Evolutionary conservation across 192 early-diverging fungal genomes (phyloP), one percentile per base, ranked within the genome.

Genomic region (Rhizoclosmatium globosum): DNA sequence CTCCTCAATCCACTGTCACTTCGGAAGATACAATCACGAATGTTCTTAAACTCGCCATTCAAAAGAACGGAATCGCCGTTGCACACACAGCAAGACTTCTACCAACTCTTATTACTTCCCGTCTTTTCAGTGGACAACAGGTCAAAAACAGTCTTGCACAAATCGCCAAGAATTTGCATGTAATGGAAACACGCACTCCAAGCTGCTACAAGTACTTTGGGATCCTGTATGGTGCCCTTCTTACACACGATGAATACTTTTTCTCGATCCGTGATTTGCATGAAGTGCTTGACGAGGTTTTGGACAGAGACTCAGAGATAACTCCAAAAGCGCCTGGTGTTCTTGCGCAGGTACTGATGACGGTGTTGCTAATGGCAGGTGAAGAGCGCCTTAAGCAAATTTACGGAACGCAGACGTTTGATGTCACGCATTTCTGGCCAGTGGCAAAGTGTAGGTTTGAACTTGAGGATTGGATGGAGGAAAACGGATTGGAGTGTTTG

Each of bases 381-480:
- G 69, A 71, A 39, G 38, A 71, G 43, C 2, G 2, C 4, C n/a
- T 71, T 6, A 71, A 43, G 69, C 6, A 2, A 38, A 38, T n/a
- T 9, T 39, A 21, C 47, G 48, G 39, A 56, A 4, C 21, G 13
- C 42, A 68, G 39, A 44, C 13, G 6, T 48, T 56, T 6, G 69
- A 71, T 11, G 4, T 71, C 47, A 13, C 4, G 13, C n/a, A 17
- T 1, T 71, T 71, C 38, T 71, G 69, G 69, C 66, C 66, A 11
- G 44, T 9, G 13, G 31, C 42, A 6, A 56, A 56, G 53, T 38
- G 21, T 71, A 15, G 23, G 50, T 71, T 48, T 48, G 69, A 21
- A 9, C 4, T 71, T 1, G 69, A 71, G 50, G 69, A 71, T 31
- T 71, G 69, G 69, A 47, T 71, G 38, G 69, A 71, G n/a, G 69